Conservation (phyloP, 1,284 basidiomycete genomes). For the Rhodotorula sp. region DNA sequence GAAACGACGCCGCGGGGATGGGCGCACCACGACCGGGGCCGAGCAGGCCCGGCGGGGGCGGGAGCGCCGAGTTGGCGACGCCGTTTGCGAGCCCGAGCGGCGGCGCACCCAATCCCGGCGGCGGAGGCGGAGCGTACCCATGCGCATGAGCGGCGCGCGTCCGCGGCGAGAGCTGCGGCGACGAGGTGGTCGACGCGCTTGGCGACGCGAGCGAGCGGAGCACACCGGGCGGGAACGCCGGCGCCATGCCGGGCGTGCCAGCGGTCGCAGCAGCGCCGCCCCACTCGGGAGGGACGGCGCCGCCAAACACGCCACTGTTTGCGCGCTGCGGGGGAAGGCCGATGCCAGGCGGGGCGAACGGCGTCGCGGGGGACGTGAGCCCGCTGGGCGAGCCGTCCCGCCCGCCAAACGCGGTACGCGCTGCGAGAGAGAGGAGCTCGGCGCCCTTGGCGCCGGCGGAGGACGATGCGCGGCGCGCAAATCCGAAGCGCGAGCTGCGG, state of each 20-base stretch:
- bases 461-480: constrained; percentile 25
- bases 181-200: constrained; percentile 24
- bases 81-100: not conserved
- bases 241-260: constrained; percentile 1
- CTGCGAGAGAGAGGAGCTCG: constrained; percentile 15
- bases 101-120: constrained; percentile 12
- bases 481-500: constrained; percentile 38
- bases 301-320: not conserved
- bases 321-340: constrained; percentile 10
- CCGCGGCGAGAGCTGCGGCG: constrained; percentile 38
- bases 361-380: not conserved
- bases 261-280: not conserved
- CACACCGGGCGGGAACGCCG: constrained; percentile 33
- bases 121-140: constrained; percentile 21
- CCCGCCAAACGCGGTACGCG: constrained; percentile 7
- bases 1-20: constrained; percentile 40
- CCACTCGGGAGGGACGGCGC: not conserved
- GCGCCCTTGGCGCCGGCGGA: constrained; percentile 16
- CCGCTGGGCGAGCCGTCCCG: constrained; percentile 4
- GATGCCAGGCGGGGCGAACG: constrained; percentile 39
- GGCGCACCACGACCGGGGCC: constrained; percentile 16
- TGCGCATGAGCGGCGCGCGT: constrained; percentile 12
- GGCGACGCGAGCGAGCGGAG: constrained; percentile 34
- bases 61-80: constrained; percentile 32
- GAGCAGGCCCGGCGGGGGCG: constrained; percentile 35